Conservation (phyloP, 2,329 filamentous ascomycete genomes). For the Exserohilum turcica region DNA sequence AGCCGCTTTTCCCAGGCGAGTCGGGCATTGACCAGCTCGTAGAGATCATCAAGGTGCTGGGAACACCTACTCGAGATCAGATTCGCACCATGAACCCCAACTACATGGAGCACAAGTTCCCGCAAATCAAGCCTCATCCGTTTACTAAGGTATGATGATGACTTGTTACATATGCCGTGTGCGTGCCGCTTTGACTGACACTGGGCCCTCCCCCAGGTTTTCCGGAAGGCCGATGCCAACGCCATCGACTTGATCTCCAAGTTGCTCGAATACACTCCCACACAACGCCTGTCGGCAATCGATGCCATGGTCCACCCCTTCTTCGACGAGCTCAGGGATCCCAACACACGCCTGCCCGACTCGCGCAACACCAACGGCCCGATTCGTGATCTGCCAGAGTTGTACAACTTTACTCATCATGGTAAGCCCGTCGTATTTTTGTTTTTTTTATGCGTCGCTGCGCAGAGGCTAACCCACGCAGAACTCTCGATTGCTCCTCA, state of each 20-base stretch:
- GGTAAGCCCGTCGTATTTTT: slow-evolving; percentile 72
- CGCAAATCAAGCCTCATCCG: slow-evolving; percentile 98
- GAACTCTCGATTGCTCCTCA: slow-evolving; percentile 94
- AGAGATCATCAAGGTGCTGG: slow-evolving; percentile 98
- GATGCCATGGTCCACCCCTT: slow-evolving; percentile 98
- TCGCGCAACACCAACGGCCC: slow-evolving; percentile 86
- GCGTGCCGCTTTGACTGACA: slow-evolving; percentile 5
- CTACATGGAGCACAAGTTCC: slow-evolving; percentile 99
- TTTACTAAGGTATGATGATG: slow-evolving; percentile 79
- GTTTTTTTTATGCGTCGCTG: neutral
- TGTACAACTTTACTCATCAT: slow-evolving; percentile 94
- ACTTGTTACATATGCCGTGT: neutral
- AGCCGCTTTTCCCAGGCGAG: slow-evolving; percentile 96
- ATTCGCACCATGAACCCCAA: slow-evolving; percentile 99
- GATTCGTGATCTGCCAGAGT: slow-evolving; percentile 77
- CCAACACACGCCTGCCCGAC: slow-evolving; percentile 88
- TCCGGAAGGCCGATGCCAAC: slow-evolving; percentile 90
- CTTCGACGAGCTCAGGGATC: slow-evolving; percentile 95
- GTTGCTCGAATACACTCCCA: slow-evolving; percentile 95
- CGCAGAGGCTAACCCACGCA: slow-evolving; percentile 48
- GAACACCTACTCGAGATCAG: slow-evolving; percentile 94
- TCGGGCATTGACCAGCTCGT: slow-evolving; percentile 98
- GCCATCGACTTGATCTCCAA: slow-evolving; percentile 95
- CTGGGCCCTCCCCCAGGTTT: slow-evolving; percentile 71
- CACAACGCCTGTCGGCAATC: slow-evolving; percentile 88